Conservation (phyloP, 768 basidiomycete species). For the Tulasnella calospora region DNA sequence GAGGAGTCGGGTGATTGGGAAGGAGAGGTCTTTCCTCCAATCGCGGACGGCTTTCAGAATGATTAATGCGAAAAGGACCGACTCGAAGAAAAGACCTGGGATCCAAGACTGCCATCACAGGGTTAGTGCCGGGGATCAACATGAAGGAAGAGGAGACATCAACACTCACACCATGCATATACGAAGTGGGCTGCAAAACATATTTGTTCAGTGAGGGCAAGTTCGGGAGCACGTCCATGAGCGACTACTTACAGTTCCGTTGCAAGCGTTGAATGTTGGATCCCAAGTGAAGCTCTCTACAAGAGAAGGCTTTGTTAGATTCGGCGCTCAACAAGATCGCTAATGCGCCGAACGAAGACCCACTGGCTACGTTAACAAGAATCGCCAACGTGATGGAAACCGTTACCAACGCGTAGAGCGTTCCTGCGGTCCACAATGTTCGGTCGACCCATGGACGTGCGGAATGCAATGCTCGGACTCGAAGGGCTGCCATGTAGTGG, state of each 20-base stretch:
- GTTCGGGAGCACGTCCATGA: background rate
- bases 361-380: background rate
- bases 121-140: background rate
- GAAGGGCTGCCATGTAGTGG: background rate
- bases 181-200: background rate
- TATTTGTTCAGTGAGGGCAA: background rate
- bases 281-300: background rate
- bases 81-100: background rate
- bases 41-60: background rate
- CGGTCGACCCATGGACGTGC: background rate
- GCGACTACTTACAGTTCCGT: background rate
- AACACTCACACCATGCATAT: background rate
- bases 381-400: background rate
- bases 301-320: background rate
- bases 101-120: background rate
- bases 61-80: background rate
- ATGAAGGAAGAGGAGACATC: background rate
- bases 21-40: background rate
- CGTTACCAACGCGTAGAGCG: background rate
- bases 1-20: background rate
- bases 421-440: background rate
- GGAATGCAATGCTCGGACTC: background rate
- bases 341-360: background rate
- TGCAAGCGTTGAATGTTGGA: background rate
- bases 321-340: background rate